Conservation (phyloP, 257 asterid species). For the Lithospermum erythrorhizon region DNA sequence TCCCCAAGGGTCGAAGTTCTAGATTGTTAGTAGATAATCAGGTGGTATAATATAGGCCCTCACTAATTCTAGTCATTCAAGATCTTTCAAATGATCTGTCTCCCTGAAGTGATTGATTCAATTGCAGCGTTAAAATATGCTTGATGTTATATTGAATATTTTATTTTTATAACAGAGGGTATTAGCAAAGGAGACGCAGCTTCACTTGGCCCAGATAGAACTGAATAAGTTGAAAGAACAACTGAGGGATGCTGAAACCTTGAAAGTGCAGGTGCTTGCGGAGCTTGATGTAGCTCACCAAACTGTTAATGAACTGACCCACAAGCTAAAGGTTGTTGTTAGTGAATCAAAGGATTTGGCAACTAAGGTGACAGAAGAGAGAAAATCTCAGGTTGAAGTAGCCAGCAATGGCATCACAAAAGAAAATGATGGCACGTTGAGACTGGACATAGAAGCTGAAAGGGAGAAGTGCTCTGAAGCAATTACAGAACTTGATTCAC, state of each 20-base stretch:
- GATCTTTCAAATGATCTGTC: background rate
- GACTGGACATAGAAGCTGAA: background rate
- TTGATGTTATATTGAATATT: background rate
- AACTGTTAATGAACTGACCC: conserved; percentile 13
- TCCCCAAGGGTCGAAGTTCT: too few relatives aligned
- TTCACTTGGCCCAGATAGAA: conserved; percentile 14
- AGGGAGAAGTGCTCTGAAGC: background rate
- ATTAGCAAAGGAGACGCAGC: conserved; percentile 13
- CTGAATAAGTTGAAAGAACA: conserved; percentile 10
- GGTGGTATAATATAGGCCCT: background rate
- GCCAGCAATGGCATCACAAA: background rate
- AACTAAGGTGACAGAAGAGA: conserved; percentile 6
- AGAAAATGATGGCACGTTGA: background rate
- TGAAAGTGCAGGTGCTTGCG: conserved; percentile 10
- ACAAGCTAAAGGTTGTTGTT: conserved; percentile 7
- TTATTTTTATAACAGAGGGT: conserved; percentile 3
- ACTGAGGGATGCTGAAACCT: conserved; percentile 8
- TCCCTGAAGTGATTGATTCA: background rate
- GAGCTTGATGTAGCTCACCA: conserved; percentile 15
- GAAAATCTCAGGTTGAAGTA: conserved; percentile 1
- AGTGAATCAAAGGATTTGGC: conserved; percentile 10
- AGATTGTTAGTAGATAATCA: background rate
- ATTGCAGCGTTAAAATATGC: background rate
- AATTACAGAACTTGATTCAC: background rate
- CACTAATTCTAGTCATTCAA: background rate